Conservation (phyloP, 2,329 filamentous ascomycete genomes). For the Diaporthe vaccinii region DNA sequence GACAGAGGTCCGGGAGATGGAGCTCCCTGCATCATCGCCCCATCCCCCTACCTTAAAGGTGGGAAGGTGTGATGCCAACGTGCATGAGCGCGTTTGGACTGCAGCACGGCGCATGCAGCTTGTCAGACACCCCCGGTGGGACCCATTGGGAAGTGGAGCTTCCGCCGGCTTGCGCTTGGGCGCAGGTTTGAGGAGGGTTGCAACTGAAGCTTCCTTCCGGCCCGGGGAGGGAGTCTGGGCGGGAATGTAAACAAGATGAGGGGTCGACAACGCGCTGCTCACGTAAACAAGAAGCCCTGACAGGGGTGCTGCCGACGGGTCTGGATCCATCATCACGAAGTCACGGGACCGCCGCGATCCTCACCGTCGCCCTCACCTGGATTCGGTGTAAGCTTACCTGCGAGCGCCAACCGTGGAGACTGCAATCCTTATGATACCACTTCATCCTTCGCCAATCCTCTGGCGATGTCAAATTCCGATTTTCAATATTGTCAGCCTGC, state of each 20-base stretch:
- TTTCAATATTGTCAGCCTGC: not conserved
- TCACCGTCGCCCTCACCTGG: not conserved
- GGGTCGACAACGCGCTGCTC: slow-evolving; percentile 32
- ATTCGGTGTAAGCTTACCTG: not conserved
- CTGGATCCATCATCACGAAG: slow-evolving; percentile 38
- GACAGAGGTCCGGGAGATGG: slow-evolving; percentile 20
- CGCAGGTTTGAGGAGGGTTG: slow-evolving; percentile 28
- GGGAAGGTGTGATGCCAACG: slow-evolving; percentile 31
- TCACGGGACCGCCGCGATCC: slow-evolving; percentile 30
- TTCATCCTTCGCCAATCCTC: slow-evolving; percentile 18
- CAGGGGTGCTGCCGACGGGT: slow-evolving; percentile 37
- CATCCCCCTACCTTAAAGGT: slow-evolving; percentile 32
- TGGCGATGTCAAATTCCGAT: not conserved
- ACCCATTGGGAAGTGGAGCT: slow-evolving; percentile 22
- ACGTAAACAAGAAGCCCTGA: slow-evolving; percentile 42
- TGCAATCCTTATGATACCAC: not conserved
- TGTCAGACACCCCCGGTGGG: slow-evolving; percentile 13
- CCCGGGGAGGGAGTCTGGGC: slow-evolving; percentile 24
- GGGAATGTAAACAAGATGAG: slow-evolving; percentile 41
- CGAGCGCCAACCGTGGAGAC: not conserved
- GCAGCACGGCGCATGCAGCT: slow-evolving; percentile 33
- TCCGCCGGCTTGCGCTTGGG: slow-evolving; percentile 23
- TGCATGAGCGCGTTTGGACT: slow-evolving; percentile 38
- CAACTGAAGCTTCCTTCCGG: slow-evolving; percentile 23
- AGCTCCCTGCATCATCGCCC: slow-evolving; percentile 8